Evolutionary conservation across 208 protist genomes (phyloP), one percentile per base, ranked within the genome.

Genomic region (Phytomonas sp.): DNA sequence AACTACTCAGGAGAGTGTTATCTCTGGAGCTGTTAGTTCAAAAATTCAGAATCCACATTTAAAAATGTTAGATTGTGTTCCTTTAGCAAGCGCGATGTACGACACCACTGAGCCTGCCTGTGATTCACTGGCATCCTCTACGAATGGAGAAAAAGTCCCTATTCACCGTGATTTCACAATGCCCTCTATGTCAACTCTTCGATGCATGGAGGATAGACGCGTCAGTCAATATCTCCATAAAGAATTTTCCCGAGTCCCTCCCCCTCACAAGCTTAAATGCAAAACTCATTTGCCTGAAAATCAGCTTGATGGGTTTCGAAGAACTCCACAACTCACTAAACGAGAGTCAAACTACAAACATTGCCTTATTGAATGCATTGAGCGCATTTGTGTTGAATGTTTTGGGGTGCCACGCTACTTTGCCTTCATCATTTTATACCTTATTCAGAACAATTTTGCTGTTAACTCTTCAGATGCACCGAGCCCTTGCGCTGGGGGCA

Each of bases 361-460:
- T 37, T 79, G 86, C 60, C 73, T 93, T 26, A 73, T 79, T 20
- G 71, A 83, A 63, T 84, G 82, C 62, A 80, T 89, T 31, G 85
- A 95, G 67, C 83, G 84, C 0, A 79, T 95, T 37, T 90, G 85
- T 73, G 80, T 77, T 33, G 82, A 93, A 59, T 90, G 85, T 70
- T 89, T 95, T 71, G 90, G 90, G 28, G 62, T 95, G 4, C 90
- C 90, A 60, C 83, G 84, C 56, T 95, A 95, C 72, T 91, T 95
- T 75, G 82, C 82, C 20, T 89, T 83, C 67, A 69, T 95, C 32
- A 75, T 95, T 53, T 61, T 92, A 60, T 71, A 74, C 1, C 74
- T 93, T 30, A 77, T 93, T 59, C 76, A 84, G 59, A 69, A 66
- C 53, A 78, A 89, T 31, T 32, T 77, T 26, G 68, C 68, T 60